A percentile compares a stretch with the other conserved stretches of the same genome.
phyloP scores from a whole-genome alignment of 2,329 filamentous ascomycete genomes.

The Fusarium decemcellulare region DNA sequence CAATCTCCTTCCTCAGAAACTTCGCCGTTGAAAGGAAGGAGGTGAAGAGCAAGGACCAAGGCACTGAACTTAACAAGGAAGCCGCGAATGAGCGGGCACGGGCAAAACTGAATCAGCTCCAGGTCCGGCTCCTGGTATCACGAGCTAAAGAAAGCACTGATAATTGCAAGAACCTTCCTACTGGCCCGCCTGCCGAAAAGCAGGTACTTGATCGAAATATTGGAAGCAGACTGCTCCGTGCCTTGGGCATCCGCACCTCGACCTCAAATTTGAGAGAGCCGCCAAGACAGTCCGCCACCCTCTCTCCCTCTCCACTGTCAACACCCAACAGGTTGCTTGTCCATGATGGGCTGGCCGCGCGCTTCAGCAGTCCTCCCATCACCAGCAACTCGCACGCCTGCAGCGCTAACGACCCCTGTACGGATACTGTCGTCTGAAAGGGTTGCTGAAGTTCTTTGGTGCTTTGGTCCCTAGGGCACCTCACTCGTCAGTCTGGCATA shows the following conservation, averaged over 20 bases:
- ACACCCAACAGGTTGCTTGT: background rate
- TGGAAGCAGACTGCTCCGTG: constrained; percentile 3
- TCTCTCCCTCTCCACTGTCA: constrained; percentile 4
- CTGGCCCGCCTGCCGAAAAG: background rate
- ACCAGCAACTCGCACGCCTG: constrained; percentile 6
- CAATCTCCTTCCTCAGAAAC: constrained; percentile 16
- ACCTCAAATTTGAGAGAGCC: constrained; percentile 8
- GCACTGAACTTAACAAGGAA: constrained; percentile 1
- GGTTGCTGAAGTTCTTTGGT: constrained; percentile 24
- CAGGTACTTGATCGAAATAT: constrained; percentile 2
- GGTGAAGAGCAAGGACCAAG: constrained; percentile 6
- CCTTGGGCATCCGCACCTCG: constrained; percentile 2
- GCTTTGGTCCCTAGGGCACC: background rate
- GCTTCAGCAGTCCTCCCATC: background rate
- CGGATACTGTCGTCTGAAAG: constrained; percentile 13
- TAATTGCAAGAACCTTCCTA: background rate
- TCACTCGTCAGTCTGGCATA: no score
- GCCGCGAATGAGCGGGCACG: constrained; percentile 3
- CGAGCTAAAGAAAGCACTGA: constrained; percentile 1
- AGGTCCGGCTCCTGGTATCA: background rate
- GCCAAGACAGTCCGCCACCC: constrained; percentile 9
- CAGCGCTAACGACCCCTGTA: constrained; percentile 8
- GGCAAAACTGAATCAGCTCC: background rate
- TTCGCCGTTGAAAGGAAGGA: constrained; percentile 8
- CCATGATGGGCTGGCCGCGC: background rate